phyloP scores from a whole-genome alignment of 1,284 basidiomycete species.

The Microstroma glucosiphilum region DNA sequence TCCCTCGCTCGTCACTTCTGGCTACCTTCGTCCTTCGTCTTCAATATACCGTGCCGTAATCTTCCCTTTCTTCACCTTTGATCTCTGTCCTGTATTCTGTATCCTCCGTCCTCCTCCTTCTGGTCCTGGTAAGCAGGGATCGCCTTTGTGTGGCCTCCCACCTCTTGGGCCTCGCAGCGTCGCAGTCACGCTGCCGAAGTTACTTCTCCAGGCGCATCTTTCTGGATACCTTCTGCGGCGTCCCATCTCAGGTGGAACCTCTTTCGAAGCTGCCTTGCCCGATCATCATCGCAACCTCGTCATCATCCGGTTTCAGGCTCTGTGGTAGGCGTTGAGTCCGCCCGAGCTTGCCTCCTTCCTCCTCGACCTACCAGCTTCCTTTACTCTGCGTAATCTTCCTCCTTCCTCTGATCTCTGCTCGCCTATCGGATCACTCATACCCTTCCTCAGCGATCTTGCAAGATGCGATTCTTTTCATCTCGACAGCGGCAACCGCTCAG shows the following conservation, averaged over 20 bases:
- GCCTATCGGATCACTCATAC: no score
- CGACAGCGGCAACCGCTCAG: not conserved
- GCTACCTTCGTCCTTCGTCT: not conserved
- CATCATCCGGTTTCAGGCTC: not conserved
- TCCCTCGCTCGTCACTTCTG: not conserved
- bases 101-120: not conserved
- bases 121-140: not conserved
- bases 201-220: not conserved
- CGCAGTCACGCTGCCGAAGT: not conserved
- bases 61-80: no score
- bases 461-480: not conserved
- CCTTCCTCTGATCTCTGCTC: no score
- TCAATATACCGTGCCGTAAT: not conserved
- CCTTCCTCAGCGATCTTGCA: not conserved
- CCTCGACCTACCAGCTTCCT: not conserved
- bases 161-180: not conserved
- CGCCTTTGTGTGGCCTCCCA: not conserved
- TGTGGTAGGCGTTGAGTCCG: not conserved
- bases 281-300: not conserved
- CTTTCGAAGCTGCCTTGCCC: not conserved
- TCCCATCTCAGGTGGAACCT: not conserved
- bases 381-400: not conserved
- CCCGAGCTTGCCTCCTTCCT: no score
- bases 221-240: not conserved
- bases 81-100: not conserved